Evolutionary conservation across 208 protist genomes (phyloP).

Genomic region (Leishmania major): DNA sequence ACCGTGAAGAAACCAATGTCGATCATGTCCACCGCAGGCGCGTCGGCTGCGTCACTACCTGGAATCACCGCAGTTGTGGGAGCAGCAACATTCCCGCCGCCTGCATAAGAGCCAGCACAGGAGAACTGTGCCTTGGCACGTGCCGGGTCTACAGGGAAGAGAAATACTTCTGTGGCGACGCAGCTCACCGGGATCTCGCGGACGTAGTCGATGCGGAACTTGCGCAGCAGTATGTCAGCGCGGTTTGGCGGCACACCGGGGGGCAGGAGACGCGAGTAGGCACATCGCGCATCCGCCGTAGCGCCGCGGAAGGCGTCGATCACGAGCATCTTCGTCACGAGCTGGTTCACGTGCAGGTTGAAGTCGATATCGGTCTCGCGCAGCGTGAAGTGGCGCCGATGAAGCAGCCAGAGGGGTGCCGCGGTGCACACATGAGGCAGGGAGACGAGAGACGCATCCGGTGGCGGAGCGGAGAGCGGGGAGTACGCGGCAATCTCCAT

Average conservation of each 20-base stretch:
- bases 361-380: slow-evolving; percentile 78
- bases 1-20: slow-evolving; percentile 52
- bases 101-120: not conserved
- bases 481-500: not conserved
- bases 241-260: slow-evolving; percentile 29
- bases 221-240: slow-evolving; percentile 53
- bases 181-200: slow-evolving; percentile 54
- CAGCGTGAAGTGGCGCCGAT: slow-evolving; percentile 35
- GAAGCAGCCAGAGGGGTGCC: not conserved
- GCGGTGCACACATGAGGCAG: not conserved
- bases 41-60: not conserved
- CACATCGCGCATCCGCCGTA: slow-evolving; percentile 19
- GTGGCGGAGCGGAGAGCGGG: not conserved
- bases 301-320: slow-evolving; percentile 62
- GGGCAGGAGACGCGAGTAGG: slow-evolving; percentile 38
- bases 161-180: slow-evolving; percentile 32
- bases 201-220: slow-evolving; percentile 75
- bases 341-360: slow-evolving; percentile 80
- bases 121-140: slow-evolving; percentile 14
- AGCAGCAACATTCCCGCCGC: not conserved
- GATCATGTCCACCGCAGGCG: slow-evolving; percentile 13
- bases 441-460: not conserved
- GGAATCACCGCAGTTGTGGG: not conserved
- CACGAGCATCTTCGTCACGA: slow-evolving; percentile 51
- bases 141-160: slow-evolving; percentile 25